Evolutionary conservation across 2,329 filamentous ascomycete species (phyloP), one percentile per base, ranked within the genome.

Genomic region (Hypoxylon sp.): DNA sequence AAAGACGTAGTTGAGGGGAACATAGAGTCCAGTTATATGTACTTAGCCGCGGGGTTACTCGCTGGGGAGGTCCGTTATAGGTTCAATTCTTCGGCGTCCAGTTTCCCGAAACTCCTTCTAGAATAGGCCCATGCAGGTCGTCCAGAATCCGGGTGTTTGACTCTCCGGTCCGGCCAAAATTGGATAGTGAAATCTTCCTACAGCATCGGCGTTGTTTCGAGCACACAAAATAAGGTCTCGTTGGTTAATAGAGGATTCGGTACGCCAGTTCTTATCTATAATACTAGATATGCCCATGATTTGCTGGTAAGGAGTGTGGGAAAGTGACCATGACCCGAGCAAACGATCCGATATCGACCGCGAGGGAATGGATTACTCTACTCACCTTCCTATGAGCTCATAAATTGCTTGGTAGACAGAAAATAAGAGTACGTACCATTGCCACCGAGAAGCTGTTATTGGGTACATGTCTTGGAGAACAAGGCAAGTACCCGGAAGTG

Each of bases 121-220:
- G 17, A 56, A 51, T 3, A 56, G 41, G 11, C 57, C 52, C 26
- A 43, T 24, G 19, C 62, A 68, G 11, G 51, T 65, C 17, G 62
- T n/a, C 43, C 56, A 55, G 17, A 70, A 59, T 10, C 63, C 65
- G 7, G 65, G 65, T 65, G 67, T 67, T 6, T 68, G 65, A 11
- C 65, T 64, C 37, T 54, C 65, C 1, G 63, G 53, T 2, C 65
- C 65, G 17, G 56, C 48, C 7, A 70, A 39, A n/a, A 64, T 48
- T 10, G 32, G 8, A 37, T 37, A 20, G 76, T 58, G 0, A 75
- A 37, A 7, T 79, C 62, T 0, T 77, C 77, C 5, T 77, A 20
- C 7, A 78, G 66, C 78, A 81, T 81, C 0, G 78, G 78, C 5
- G 73, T 61, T 0, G 74, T 74, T 61, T 81, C 79, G 11, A 80